Evolutionary conservation across 129 eudicot genomes (phyloP), one percentile per base, ranked within the genome.

Genomic region (Glebionis coronaria): DNA sequence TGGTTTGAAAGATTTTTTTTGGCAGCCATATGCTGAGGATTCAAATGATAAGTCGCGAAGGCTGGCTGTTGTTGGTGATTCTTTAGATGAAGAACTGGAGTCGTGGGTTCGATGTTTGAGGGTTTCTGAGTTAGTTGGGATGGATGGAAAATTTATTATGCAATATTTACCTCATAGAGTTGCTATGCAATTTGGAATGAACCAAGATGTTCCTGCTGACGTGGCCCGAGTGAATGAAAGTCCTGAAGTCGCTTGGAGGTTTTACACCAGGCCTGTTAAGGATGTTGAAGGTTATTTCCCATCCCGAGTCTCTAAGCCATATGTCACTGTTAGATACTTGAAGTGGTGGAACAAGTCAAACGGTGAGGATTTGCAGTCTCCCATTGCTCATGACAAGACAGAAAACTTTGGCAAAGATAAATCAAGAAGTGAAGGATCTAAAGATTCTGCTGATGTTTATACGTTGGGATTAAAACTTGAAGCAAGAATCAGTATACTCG

Each of bases 141-240:
- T 82, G 6, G 84, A 75, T 16, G 18, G 45, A 25, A 57, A 12
- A 1, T 73, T 65, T n/a, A 56, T 67, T n/a, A 85, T 84, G 46
- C 77, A 68, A 31, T n/a, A n/a, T n/a, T n/a, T n/a, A n/a, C n/a
- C n/a, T n/a, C n/a, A n/a, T n/a, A n/a, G n/a, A n/a, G n/a, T n/a
- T n/a, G n/a, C n/a, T n/a, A n/a, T n/a, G n/a, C n/a, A n/a, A n/a
- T n/a, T n/a, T n/a, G n/a, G n/a, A 0, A 53, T 66, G 44, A 87
- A 87, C 70, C 95, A 87, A 56, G 90, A 87, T 67, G 58, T 87
- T 73, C 89, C 84, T 12, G 79, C 69, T 12, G 31, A 60, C 28
- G 73, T 75, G 31, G 31, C 61, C 12, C 73, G 68, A 15, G 18
- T 46, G 1, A 71, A 70, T 44, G 53, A 9, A 44, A 65, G 27